Conservation (phyloP, 2,329 filamentous ascomycete genomes). For the Xylariaceae sp. region DNA sequence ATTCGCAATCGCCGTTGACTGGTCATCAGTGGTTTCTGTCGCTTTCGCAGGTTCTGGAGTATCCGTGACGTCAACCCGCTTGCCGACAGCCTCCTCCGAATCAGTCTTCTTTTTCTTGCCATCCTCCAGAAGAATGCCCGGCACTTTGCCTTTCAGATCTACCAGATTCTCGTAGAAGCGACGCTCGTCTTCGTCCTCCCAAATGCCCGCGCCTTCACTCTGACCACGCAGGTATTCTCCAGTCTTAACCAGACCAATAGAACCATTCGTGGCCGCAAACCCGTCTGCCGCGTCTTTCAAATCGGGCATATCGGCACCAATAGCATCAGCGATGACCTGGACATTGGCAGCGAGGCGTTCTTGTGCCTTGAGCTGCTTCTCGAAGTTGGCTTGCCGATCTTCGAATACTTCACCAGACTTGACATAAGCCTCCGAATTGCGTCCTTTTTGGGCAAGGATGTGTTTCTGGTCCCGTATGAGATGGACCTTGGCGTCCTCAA, state of each 20-base stretch:
- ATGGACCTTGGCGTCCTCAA: slow-evolving; percentile 89
- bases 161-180: slow-evolving; percentile 97
- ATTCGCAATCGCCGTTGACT: slow-evolving; percentile 92
- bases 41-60: slow-evolving; percentile 49
- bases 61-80: slow-evolving; percentile 61
- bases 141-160: slow-evolving; percentile 93
- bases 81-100: slow-evolving; percentile 76
- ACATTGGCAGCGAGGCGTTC: slow-evolving; percentile 88
- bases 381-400: slow-evolving; percentile 91
- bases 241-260: slow-evolving; percentile 90
- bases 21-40: slow-evolving; percentile 64
- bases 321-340: slow-evolving; percentile 82
- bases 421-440: slow-evolving; percentile 96
- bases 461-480: slow-evolving; percentile 89
- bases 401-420: slow-evolving; percentile 98
- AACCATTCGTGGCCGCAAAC: slow-evolving; percentile 64
- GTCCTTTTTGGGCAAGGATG: slow-evolving; percentile 79
- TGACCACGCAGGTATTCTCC: slow-evolving; percentile 90
- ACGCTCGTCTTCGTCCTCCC: slow-evolving; percentile 97
- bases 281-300: slow-evolving; percentile 77
- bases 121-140: slow-evolving; percentile 88
- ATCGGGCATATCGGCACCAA: slow-evolving; percentile 91
- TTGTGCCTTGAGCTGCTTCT: slow-evolving; percentile 88
- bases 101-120: slow-evolving; percentile 91
- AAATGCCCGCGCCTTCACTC: slow-evolving; percentile 88